Evolutionary conservation across 306 rosid species (phyloP), one percentile per base, ranked within the genome.

Genomic region (Dicorynia guianensis): DNA sequence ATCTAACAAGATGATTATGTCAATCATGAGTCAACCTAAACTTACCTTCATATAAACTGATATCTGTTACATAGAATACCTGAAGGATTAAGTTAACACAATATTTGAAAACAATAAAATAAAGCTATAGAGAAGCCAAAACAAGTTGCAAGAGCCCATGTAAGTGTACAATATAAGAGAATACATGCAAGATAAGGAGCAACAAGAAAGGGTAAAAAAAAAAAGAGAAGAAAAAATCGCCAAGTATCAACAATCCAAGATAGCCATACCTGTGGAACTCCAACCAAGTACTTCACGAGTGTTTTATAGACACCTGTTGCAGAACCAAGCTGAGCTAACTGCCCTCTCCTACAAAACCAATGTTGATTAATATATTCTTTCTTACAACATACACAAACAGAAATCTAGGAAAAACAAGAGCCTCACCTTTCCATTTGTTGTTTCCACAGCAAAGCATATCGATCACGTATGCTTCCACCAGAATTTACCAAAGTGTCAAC

Each of bases 261-360:
- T 48, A 63, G 25, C 18, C 62, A 69, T 81, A 95, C 98, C 91
- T 95, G 89, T 59, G 98, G 98, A 84, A 95, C 98, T 85, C 98
- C 98, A 79, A 95, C 98, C 77, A 95, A 76, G 82, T 90, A 95
- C 87, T 92, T 92, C 77, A 95, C 97, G 3, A 95, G 97, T 63
- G 98, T 92, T 87, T 95, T 95, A 89, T 90, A 95, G 85, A 95
- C 98, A 56, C 97, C 98, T 13, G 97, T 87, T 34, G 98, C 98
- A 54, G 97, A 95, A 78, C 98, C 97, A 79, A 95, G 97, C 84
- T 86, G 98, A 44, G 97, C 97, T 66, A 95, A 89, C 76, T 87
- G 92, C 69, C 84, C 86, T 84, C 98, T 95, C 96, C 98, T 95
- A 82, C 30, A 57, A 81, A 35, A 17, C 63, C 7, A 49, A 44